Evolutionary conservation across 176 grass and related monocot species (phyloP).

Genomic region (Areca catechu): DNA sequence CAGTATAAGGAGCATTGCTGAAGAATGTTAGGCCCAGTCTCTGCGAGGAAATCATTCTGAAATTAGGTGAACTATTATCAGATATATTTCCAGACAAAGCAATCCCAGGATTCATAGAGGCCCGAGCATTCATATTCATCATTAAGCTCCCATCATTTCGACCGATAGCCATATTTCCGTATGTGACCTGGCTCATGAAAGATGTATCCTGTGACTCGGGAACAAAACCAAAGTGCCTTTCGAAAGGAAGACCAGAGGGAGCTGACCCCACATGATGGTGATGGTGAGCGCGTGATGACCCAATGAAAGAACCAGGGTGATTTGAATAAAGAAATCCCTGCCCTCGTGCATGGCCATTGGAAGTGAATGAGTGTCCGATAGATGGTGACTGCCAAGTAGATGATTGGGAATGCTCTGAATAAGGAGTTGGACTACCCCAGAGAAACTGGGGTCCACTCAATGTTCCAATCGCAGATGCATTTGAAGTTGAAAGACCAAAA

Average conservation of each 20-base stretch:
- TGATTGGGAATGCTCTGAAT: conserved; percentile 64
- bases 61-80: conserved; percentile 55
- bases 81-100: conserved; percentile 32
- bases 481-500: conserved; percentile 16
- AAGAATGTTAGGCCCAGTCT: conserved; percentile 53
- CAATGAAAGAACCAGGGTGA: conserved; percentile 41
- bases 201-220: conserved; percentile 60
- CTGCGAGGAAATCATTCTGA: conserved; percentile 43
- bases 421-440: conserved; percentile 85
- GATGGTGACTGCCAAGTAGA: conserved; percentile 52
- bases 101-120: conserved; percentile 38
- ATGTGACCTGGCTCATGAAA: conserved; percentile 49
- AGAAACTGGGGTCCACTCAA: conserved; percentile 88
- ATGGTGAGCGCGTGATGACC: conserved; percentile 43
- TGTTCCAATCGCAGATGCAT: conserved; percentile 21
- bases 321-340: conserved; percentile 52
- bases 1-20: conserved; percentile 47
- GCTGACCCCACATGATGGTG: conserved; percentile 72
- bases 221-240: conserved; percentile 74
- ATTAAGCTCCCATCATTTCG: conserved; percentile 41
- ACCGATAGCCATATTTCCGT: conserved; percentile 34
- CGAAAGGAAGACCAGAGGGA: conserved; percentile 68
- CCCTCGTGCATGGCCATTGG: conserved; percentile 35
- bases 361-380: conserved; percentile 32
- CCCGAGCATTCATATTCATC: conserved; percentile 39